Evolutionary conservation across 352 stramenopile genomes (phyloP).

Genomic region (Globisporangium solare): DNA sequence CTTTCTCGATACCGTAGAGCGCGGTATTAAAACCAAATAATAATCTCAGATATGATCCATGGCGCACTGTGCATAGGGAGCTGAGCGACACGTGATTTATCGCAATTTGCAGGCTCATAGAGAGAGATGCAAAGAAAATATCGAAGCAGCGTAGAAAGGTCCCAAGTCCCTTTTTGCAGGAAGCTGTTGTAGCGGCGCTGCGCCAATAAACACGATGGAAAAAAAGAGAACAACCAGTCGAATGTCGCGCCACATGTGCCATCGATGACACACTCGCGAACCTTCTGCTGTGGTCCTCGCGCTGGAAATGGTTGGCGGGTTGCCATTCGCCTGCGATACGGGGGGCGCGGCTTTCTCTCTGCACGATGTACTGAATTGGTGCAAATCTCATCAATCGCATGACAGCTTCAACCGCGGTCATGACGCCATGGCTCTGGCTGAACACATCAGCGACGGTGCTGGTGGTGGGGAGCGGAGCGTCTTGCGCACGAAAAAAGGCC

Average conservation of each 20-base stretch:
- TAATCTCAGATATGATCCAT: slow-evolving; percentile 2
- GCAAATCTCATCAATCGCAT: not conserved
- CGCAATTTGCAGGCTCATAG: not conserved
- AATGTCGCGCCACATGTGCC: not conserved
- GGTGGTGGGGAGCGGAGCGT: not conserved
- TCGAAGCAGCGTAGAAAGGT: slow-evolving; percentile 1
- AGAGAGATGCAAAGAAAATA: not conserved
- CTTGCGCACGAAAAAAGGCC: not conserved
- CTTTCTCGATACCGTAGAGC: not conserved
- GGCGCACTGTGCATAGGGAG: too few relatives aligned
- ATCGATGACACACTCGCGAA: not conserved
- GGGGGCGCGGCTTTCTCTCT: too few relatives aligned
- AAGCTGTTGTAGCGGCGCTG: not conserved
- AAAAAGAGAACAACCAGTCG: not conserved
- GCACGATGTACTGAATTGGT: too few relatives aligned
- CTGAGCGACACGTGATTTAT: too few relatives aligned
- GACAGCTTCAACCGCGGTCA: slow-evolving; percentile 13
- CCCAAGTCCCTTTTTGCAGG: not conserved
- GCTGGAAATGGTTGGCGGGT: not conserved
- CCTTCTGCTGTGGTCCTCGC: not conserved
- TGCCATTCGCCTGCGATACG: not conserved
- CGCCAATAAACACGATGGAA: not conserved
- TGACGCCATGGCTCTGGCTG: slow-evolving; percentile 10
- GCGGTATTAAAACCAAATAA: not conserved
- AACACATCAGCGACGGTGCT: not conserved